Base-by-base conservation (phyloP, 2,329 filamentous ascomycete species). In the Alternaria sp. region DNA sequence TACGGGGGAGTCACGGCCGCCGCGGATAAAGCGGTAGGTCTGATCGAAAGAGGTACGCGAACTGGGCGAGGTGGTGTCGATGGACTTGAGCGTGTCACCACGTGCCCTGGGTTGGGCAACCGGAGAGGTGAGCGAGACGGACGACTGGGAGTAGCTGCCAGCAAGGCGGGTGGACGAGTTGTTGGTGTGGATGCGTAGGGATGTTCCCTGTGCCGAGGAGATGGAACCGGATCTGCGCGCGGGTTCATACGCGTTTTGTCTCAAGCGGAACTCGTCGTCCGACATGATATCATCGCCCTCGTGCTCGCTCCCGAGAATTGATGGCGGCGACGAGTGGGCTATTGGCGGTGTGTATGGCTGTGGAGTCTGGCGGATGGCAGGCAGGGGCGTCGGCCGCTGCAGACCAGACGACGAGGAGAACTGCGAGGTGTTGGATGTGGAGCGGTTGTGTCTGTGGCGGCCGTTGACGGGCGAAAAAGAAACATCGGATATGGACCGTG, bases 31-130 rank as follows among this genome's bases (percentile, higher is more conserved):
- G 53, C 84, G 83, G 66, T 87, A 85, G 21, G 85, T 82, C 65
- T 84, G 86, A 72, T 89, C 87, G 58, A 88, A 81, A 28, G 86
- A 88, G 33, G 85, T 85, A 47, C 87, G 82, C 4, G 86, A 85
- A 60, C 83, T 84, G 4, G 85, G 85, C 2, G 85, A 85, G 2
- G 82, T 78, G 11, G 76, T 84, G 51, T 87, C 85, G 58, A 85
- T 74, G 4, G 82, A 82, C 56, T 80, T 83, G 57, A 83, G 80
- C 23, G 83, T 86, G 60, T 87, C 85, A 21, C 84, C 79, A 5
- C 85, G 80, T 23, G 86, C 82, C 25, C 84, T 81, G 18, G 75
- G 65, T n/a, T 70, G 72, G n/a, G 58, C 71, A 70, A 77, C 66
- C 64, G 71, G 84, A 79, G 65, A 84, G 69, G 70, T 82, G 54